These are phyloP conservation scores for Crepidotus variabilis DNA, from an alignment of 768 basidiomycete genomes.

Conservation along the genomic window DNA sequence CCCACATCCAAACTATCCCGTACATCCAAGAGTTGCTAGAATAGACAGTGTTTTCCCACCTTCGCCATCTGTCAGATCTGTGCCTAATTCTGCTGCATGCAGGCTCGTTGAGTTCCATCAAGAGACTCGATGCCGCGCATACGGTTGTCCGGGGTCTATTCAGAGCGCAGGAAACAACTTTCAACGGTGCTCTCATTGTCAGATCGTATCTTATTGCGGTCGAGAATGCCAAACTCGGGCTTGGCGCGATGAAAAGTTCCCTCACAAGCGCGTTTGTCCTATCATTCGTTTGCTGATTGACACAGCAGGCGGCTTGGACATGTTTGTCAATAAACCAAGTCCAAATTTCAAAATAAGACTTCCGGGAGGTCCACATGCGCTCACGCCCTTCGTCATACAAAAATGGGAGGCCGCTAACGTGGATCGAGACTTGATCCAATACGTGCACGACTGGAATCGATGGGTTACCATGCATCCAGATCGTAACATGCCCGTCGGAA, in stretches of 20 bases:
- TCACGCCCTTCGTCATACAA: neutral
- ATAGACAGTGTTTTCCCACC: neutral
- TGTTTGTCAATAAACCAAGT: neutral
- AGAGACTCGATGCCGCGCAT: neutral
- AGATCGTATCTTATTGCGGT: neutral
- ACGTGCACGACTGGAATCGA: neutral
- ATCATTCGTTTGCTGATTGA: neutral
- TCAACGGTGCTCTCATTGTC: neutral
- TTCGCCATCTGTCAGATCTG: neutral
- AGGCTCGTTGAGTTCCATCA: neutral
- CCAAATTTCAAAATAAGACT: neutral
- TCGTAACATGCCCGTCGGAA: neutral
- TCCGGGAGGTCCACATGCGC: neutral
- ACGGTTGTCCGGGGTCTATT: neutral
- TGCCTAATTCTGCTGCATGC: neutral
- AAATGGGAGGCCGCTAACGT: neutral
- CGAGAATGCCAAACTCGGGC: neutral
- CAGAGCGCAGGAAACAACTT: neutral
- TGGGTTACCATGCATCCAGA: neutral
- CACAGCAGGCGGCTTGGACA: neutral
- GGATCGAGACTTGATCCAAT: neutral
- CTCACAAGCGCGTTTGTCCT: constrained; percentile 1
- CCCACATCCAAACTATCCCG: neutral
- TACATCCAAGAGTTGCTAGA: neutral
- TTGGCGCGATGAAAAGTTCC: constrained; percentile 2